These are phyloP conservation scores for Pseudozyma sp. DNA, from an alignment of 1,284 basidiomycete genomes.

Conservation along the genomic window DNA sequence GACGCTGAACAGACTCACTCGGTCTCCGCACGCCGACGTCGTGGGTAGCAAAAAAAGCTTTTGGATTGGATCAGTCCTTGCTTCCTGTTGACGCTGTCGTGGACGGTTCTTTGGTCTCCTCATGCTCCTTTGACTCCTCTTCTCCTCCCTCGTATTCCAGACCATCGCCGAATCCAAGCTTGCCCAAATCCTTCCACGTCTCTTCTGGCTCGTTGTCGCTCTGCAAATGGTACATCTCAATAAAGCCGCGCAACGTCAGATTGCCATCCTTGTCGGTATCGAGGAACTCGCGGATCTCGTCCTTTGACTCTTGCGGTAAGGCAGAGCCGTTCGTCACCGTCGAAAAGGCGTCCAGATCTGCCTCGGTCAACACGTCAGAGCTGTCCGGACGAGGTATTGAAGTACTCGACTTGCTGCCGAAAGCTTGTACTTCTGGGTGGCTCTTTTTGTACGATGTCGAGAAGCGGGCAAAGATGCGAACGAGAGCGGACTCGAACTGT, in stretches of 20 bases:
- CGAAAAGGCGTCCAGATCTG: conserved; percentile 52
- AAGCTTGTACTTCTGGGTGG: conserved; percentile 9
- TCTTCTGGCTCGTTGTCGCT: conserved; percentile 54
- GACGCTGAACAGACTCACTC: too few species aligned
- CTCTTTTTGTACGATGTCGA: conserved; percentile 26
- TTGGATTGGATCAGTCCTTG: not conserved
- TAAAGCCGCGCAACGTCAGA: conserved; percentile 49
- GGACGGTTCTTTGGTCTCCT: not conserved
- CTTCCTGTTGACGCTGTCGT: not conserved
- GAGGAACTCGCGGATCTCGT: conserved; percentile 55
- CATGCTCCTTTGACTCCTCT: not conserved
- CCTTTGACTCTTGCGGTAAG: conserved; percentile 47
- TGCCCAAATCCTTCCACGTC: conserved; percentile 54
- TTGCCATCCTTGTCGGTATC: conserved; percentile 51
- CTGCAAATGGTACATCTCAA: conserved; percentile 57
- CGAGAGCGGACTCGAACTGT: conserved; percentile 40
- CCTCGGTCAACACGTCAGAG: conserved; percentile 31
- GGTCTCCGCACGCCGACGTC: too few species aligned
- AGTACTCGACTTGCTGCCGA: conserved; percentile 6
- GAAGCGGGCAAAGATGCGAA: conserved; percentile 46
- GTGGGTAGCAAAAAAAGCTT: too few species aligned
- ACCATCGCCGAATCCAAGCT: conserved; percentile 36
- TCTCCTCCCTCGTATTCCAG: conserved; percentile 11
- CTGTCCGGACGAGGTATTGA: conserved; percentile 20
- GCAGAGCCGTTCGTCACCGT: conserved; percentile 44